A percentile compares a stretch with the other conserved stretches of the same genome.
Evolutionary conservation across 768 basidiomycete genomes (phyloP).

Genomic region (Rhodosporidiobolus sp.): DNA sequence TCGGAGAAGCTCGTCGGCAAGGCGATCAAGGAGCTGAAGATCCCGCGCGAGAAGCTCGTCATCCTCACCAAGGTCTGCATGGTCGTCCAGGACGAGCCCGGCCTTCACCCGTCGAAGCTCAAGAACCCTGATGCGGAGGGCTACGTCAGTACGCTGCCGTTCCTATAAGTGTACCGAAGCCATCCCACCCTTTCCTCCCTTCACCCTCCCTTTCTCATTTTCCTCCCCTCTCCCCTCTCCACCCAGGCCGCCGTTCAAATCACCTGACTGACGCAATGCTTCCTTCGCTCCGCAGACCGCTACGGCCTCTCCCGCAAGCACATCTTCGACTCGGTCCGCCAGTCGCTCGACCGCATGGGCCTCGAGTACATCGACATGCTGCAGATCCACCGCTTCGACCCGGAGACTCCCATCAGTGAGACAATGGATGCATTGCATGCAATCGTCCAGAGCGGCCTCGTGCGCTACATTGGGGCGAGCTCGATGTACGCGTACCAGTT

Average conservation of each 20-base stretch:
- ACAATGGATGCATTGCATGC: conserved; percentile 54
- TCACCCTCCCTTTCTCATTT: too few relatives aligned
- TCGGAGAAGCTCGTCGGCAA: conserved; percentile 69
- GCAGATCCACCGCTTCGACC: conserved; percentile 60
- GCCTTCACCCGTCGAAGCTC: conserved; percentile 5
- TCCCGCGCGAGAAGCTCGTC: conserved; percentile 73
- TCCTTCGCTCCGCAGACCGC: conserved; percentile 47
- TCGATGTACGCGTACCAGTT: conserved; percentile 51
- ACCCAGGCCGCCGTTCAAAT: too few relatives aligned
- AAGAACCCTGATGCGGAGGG: conserved; percentile 46
- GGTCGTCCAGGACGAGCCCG: conserved; percentile 24
- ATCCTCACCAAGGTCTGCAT: conserved; percentile 67
- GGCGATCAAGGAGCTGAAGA: conserved; percentile 63
- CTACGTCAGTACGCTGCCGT: conserved; percentile 51
- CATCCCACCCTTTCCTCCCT: too few relatives aligned
- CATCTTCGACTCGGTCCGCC: conserved; percentile 64
- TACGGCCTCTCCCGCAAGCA: conserved; percentile 54
- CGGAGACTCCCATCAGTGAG: conserved; percentile 57
- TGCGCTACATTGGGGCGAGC: conserved; percentile 52
- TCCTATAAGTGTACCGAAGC: too few relatives aligned
- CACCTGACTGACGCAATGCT: too few relatives aligned
- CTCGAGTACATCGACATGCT: conserved; percentile 66
- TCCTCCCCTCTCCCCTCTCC: too few relatives aligned
- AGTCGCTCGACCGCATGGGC: conserved; percentile 62
- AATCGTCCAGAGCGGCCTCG: conserved; percentile 44